phyloP scores from a whole-genome alignment of 768 basidiomycete genomes.

The Lactarius tabidus region DNA sequence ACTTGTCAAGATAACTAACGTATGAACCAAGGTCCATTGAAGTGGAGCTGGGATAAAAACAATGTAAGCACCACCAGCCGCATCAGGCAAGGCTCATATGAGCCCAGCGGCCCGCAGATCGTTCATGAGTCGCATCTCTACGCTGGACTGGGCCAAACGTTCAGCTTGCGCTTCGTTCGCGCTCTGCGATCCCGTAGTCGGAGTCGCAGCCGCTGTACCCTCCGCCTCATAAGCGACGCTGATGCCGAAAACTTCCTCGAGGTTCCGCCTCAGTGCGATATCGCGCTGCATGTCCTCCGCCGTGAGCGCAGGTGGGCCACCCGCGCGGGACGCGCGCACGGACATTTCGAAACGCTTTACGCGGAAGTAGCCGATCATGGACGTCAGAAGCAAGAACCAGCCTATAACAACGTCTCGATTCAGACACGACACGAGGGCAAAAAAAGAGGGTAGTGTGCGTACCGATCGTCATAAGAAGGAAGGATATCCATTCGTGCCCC shows the following conservation, averaged over 20 bases:
- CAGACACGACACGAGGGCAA: not conserved
- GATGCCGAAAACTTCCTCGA: constrained; percentile 24
- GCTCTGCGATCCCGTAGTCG: too few species aligned
- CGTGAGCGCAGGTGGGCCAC: not conserved
- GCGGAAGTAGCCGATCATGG: constrained; percentile 76
- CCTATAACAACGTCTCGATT: constrained; percentile 38
- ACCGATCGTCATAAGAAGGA: constrained; percentile 89
- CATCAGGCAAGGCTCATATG: not conserved
- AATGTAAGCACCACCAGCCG: not conserved
- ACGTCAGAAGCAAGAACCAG: constrained; percentile 89
- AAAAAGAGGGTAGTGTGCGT: constrained; percentile 19
- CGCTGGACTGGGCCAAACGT: not conserved
- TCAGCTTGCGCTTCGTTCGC: not conserved
- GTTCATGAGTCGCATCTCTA: constrained; percentile 21
- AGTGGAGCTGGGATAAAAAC: not conserved
- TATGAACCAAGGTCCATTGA: not conserved
- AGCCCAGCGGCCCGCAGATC: constrained; percentile 24
- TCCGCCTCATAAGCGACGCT: constrained; percentile 8
- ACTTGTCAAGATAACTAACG: not conserved
- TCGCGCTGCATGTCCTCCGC: constrained; percentile 19
- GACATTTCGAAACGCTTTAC: constrained; percentile 81
- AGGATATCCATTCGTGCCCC: constrained; percentile 85
- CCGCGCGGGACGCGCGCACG: constrained; percentile 42
- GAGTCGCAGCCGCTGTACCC: not conserved
- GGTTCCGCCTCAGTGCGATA: constrained; percentile 14